Percentiles rank a stretch among this genome's conserved stretches.
These are phyloP conservation scores for Leishmania turanica DNA, from an alignment of 208 protist species.

Conservation along the genomic window DNA sequence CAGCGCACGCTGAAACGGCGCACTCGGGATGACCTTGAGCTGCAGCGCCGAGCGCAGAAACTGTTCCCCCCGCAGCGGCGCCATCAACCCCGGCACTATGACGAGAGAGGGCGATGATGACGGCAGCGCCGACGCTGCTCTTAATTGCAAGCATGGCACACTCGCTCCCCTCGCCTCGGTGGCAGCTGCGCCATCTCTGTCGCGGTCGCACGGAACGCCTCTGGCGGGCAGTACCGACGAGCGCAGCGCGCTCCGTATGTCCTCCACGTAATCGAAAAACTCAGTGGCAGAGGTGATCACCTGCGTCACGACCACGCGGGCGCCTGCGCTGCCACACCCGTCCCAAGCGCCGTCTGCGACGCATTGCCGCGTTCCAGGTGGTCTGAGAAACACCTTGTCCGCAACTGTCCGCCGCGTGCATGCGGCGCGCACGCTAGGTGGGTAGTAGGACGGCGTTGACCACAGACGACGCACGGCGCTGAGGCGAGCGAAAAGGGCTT, in stretches of 20 bases:
- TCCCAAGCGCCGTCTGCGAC: background rate
- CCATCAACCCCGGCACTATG: slow-evolving; percentile 37
- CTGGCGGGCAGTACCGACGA: background rate
- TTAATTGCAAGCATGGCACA: background rate
- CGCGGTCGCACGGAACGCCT: background rate
- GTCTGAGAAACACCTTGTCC: background rate
- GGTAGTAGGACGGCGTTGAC: slow-evolving; percentile 21
- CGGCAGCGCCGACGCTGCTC: background rate
- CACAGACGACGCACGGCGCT: slow-evolving; percentile 22
- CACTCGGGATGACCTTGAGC: slow-evolving; percentile 38
- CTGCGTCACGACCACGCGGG: slow-evolving; percentile 42
- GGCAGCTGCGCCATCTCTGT: background rate
- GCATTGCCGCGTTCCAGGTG: background rate
- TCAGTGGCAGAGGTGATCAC: slow-evolving; percentile 35
- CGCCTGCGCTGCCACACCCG: background rate
- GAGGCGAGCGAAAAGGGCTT: slow-evolving; percentile 10
- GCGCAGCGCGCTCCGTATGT: slow-evolving; percentile 24
- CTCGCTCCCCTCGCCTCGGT: background rate
- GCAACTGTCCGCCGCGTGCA: background rate
- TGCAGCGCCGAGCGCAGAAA: slow-evolving; percentile 28
- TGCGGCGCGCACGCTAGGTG: slow-evolving; percentile 1
- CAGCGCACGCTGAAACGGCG: slow-evolving; percentile 26
- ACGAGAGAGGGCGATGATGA: slow-evolving; percentile 6
- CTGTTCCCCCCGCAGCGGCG: slow-evolving; percentile 27
- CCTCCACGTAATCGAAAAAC: slow-evolving; percentile 33